Percentiles rank a stretch among this genome's conserved stretches.
These are phyloP conservation scores for Meredithiella fracta DNA, from an alignment of 2,329 filamentous ascomycete species.

Conservation along the genomic window DNA sequence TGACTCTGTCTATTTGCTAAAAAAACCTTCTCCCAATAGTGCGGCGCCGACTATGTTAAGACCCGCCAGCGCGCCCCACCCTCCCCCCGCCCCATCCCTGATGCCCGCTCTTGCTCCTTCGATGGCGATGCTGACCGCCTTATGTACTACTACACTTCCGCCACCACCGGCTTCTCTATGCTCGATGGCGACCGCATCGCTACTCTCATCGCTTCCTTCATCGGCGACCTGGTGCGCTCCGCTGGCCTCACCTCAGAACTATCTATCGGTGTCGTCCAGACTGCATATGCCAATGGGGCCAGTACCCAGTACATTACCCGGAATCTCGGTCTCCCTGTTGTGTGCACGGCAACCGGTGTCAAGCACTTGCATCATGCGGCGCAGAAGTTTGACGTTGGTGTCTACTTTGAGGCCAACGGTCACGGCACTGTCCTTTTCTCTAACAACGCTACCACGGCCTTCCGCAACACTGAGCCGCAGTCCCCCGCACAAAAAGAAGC, in stretches of 20 bases:
- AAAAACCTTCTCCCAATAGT: constrained; percentile 32
- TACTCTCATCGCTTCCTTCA: constrained; percentile 82
- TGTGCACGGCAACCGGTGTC: constrained; percentile 88
- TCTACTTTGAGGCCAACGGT: constrained; percentile 98
- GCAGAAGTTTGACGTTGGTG: constrained; percentile 81
- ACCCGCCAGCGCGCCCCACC: constrained; percentile 85
- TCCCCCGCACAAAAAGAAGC: constrained; percentile 85
- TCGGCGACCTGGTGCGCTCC: constrained; percentile 69
- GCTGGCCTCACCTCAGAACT: constrained; percentile 66
- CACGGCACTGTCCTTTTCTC: constrained; percentile 96
- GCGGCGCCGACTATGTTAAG: constrained; percentile 93
- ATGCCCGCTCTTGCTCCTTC: constrained; percentile 72
- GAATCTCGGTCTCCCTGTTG: constrained; percentile 71
- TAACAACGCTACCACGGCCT: constrained; percentile 59
- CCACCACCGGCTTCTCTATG: constrained; percentile 70
- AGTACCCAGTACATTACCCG: constrained; percentile 85
- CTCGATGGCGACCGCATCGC: constrained; percentile 95
- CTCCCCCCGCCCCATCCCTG: constrained; percentile 57
- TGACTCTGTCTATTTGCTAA: not conserved
- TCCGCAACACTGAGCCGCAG: constrained; percentile 65
- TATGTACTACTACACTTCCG: constrained; percentile 85
- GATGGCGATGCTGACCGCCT: constrained; percentile 93
- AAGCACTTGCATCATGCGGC: constrained; percentile 98
- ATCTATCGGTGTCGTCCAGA: constrained; percentile 89
- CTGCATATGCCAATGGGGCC: constrained; percentile 91